A percentile compares a stretch with the other conserved stretches of the same genome.
These are phyloP conservation scores for Oxytropis ochrocephala DNA, from an alignment of 306 rosid genomes.

Conservation along the genomic window DNA sequence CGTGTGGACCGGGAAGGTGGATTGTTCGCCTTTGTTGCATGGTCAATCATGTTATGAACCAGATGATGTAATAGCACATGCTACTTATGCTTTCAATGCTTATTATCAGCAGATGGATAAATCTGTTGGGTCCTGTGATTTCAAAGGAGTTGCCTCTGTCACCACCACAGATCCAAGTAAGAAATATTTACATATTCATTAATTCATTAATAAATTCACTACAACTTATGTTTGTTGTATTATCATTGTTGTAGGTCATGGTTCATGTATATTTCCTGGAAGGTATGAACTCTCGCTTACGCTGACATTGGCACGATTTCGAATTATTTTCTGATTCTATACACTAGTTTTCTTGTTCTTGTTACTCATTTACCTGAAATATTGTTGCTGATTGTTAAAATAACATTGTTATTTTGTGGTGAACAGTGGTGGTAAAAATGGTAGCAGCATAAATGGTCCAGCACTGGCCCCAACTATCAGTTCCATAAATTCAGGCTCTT, in stretches of 20 bases:
- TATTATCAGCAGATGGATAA: conserved; percentile 77
- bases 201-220: neutral
- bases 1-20: conserved; percentile 97
- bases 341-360: neutral
- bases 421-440: conserved; percentile 55
- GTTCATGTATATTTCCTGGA: conserved; percentile 73
- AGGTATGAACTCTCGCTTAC: conserved; percentile 43
- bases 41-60: conserved; percentile 86
- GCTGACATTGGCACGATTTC: neutral
- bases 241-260: conserved; percentile 54
- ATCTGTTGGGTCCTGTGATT: conserved; percentile 80
- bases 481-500: conserved; percentile 52
- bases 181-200: conserved; percentile 10
- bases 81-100: conserved; percentile 85
- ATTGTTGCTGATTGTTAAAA: too few relatives aligned
- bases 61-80: conserved; percentile 58
- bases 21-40: conserved; percentile 71
- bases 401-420: neutral
- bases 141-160: conserved; percentile 87
- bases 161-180: conserved; percentile 94
- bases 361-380: neutral
- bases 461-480: conserved; percentile 73
- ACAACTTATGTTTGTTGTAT: conserved; percentile 21
- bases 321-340: neutral
- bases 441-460: conserved; percentile 46